A percentile compares a stretch with the other conserved stretches of the same genome.
phyloP scores from a whole-genome alignment of 1,139 yeast species.

The Pichia sp. region DNA sequence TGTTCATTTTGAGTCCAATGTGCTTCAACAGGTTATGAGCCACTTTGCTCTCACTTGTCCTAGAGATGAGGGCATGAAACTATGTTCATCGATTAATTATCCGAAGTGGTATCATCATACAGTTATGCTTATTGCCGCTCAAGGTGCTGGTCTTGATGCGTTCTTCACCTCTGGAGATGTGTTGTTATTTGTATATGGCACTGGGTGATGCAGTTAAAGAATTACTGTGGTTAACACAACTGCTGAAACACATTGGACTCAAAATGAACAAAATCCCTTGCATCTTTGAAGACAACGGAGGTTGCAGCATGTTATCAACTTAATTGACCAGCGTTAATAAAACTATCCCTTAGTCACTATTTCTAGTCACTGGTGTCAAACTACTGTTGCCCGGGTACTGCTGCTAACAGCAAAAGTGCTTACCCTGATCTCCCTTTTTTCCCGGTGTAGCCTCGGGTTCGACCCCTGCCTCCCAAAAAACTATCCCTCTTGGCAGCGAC shows the following conservation, averaged over 20 bases:
- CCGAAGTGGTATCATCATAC: no score
- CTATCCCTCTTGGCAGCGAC: not conserved
- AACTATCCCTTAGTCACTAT: no score
- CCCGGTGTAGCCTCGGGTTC: not conserved
- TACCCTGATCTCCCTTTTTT: not conserved
- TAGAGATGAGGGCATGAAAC: no score
- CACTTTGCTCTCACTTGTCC: no score
- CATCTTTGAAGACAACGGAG: not conserved
- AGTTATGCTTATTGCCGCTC: no score
- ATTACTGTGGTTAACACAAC: not conserved
- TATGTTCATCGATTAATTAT: no score
- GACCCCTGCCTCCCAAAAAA: not conserved
- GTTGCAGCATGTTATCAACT: not conserved
- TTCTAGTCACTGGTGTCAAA: not conserved
- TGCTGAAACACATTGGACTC: not conserved
- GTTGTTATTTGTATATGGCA: not conserved
- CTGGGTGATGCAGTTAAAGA: slow-evolving; percentile 3
- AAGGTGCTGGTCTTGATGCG: no score
- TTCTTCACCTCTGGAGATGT: no score
- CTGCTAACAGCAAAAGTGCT: no score
- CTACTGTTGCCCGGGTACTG: no score
- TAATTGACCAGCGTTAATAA: no score
- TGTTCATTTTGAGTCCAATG: not conserved
- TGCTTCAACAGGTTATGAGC: not conserved
- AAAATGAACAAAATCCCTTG: not conserved